A percentile compares a stretch with the other conserved stretches of the same genome.
Evolutionary conservation across 2,329 filamentous ascomycete species (phyloP).

Genomic region (Epichloe hybrida): DNA sequence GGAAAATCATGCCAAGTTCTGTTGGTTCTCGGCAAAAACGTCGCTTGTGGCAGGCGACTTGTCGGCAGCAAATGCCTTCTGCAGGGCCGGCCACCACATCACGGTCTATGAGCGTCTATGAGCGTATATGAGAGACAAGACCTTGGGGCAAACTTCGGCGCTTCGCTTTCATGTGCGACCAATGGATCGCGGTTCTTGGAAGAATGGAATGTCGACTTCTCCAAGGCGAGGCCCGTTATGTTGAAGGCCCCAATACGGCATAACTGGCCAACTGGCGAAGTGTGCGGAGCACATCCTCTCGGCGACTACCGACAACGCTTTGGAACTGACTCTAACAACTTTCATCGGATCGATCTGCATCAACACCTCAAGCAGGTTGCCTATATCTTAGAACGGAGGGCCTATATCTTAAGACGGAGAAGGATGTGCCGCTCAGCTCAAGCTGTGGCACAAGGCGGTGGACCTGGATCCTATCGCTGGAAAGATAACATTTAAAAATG

Average conservation of each 20-base stretch:
- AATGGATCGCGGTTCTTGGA: constrained; percentile 51
- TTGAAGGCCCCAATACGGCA: constrained; percentile 48
- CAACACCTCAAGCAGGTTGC: too few relatives aligned
- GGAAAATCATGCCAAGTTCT: not conserved
- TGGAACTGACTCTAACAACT: too few relatives aligned
- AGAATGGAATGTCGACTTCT: constrained; percentile 47
- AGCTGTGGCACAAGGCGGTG: constrained; percentile 37
- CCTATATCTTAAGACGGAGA: too few relatives aligned
- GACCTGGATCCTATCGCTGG: constrained; percentile 36
- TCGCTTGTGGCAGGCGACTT: constrained; percentile 23
- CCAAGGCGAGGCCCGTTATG: constrained; percentile 45
- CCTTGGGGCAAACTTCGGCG: constrained; percentile 51
- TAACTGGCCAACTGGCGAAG: constrained; percentile 49
- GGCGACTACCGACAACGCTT: constrained; percentile 47
- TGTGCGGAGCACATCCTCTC: constrained; percentile 43
- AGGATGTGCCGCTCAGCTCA: constrained; percentile 14
- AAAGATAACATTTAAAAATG: constrained; percentile 33
- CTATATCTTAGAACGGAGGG: too few relatives aligned
- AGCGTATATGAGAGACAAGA: constrained; percentile 50
- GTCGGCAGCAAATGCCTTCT: constrained; percentile 25
- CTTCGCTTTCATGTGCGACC: constrained; percentile 48
- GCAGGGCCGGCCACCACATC: constrained; percentile 25
- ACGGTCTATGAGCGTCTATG: constrained; percentile 43
- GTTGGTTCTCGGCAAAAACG: not conserved
- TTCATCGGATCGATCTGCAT: too few relatives aligned